A percentile compares a stretch with the other conserved stretches of the same genome.
phyloP scores from a whole-genome alignment of 1,284 basidiomycete species.

The Cutaneotrichosporon mucoides region DNA sequence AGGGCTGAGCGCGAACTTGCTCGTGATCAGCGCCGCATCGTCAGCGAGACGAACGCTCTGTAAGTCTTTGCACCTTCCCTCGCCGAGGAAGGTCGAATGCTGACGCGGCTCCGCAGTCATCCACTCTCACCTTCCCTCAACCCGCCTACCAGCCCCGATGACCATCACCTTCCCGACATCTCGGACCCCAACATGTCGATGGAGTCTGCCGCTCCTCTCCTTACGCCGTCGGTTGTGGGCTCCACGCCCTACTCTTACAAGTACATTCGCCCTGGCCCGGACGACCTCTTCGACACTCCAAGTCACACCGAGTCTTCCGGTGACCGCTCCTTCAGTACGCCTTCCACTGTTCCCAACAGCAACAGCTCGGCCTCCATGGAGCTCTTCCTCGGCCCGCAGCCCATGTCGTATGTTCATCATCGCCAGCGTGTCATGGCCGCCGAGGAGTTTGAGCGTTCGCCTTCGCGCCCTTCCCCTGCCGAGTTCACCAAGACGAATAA shows the following conservation, averaged over 20 bases:
- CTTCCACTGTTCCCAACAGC: conserved; percentile 8
- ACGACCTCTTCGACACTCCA: conserved; percentile 12
- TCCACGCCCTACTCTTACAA: conserved; percentile 13
- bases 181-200: neutral
- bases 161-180: neutral
- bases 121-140: conserved; percentile 3
- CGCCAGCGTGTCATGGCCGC: conserved; percentile 9
- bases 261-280: neutral
- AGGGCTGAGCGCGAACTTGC: neutral
- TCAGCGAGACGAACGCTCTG: conserved; percentile 1
- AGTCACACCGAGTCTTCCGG: conserved; percentile 11
- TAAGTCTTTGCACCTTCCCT: neutral
- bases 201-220: neutral
- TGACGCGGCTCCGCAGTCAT: neutral
- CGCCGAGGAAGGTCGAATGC: neutral
- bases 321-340: conserved; percentile 12
- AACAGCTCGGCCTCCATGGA: conserved; percentile 14
- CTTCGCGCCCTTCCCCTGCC: conserved; percentile 4
- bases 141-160: conserved; percentile 4
- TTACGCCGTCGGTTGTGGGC: neutral
- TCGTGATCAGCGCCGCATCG: conserved; percentile 1
- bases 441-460: conserved; percentile 10
- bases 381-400: conserved; percentile 24
- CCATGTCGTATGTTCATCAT: conserved; percentile 17
- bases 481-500: neutral